Evolutionary conservation across 306 rosid species (phyloP).

Genomic region (Arachis hypogaea): DNA sequence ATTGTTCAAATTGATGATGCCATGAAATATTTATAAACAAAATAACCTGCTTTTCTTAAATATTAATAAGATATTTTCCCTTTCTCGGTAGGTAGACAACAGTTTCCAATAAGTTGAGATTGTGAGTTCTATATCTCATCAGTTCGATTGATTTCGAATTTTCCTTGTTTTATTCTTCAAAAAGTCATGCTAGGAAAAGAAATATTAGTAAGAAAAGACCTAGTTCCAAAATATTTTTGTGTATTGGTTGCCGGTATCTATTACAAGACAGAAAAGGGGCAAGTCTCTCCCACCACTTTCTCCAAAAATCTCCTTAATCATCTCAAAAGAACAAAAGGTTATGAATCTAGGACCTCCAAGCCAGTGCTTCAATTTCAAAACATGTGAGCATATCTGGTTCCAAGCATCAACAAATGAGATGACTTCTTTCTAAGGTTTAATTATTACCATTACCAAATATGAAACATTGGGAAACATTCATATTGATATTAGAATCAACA

Average conservation of each 20-base stretch:
- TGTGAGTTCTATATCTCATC: not conserved
- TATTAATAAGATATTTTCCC: not conserved
- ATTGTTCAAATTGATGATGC: not conserved
- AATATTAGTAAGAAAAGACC: too few species aligned
- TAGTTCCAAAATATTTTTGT: not conserved
- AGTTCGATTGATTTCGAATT: not conserved
- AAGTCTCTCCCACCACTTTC: not conserved
- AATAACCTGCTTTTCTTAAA: not conserved
- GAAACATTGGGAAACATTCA: constrained; percentile 27
- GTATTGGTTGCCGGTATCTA: not conserved
- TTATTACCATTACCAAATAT: not conserved
- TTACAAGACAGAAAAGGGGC: not conserved
- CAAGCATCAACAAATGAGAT: constrained; percentile 28
- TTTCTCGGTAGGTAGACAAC: not conserved
- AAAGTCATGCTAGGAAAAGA: not conserved
- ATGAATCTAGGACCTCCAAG: not conserved
- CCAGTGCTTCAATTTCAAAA: not conserved
- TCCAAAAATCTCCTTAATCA: constrained; percentile 19
- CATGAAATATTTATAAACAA: not conserved
- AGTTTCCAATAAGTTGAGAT: not conserved
- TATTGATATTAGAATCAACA: constrained; percentile 17
- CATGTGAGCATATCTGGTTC: constrained; percentile 27
- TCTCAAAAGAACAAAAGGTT: constrained; percentile 8
- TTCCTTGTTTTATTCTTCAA: constrained; percentile 8
- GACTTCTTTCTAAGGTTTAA: constrained; percentile 6